These are phyloP conservation scores for Sphenostylis stenocarpa DNA, from an alignment of 306 rosid genomes.

Conservation along the genomic window DNA sequence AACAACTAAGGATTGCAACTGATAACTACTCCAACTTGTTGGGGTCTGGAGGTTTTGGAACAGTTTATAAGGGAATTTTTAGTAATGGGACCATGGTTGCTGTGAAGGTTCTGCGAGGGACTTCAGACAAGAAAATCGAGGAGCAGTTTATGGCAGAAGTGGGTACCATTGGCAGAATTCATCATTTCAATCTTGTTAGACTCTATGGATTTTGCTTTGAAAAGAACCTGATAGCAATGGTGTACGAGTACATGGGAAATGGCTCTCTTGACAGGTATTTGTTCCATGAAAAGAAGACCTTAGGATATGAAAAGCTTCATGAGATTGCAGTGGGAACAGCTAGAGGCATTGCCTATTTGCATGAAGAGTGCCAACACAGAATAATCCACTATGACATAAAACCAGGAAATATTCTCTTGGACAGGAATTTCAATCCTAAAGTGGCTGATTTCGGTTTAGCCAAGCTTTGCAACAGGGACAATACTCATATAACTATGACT, in stretches of 20 bases:
- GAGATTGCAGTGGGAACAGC: constrained; percentile 58
- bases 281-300: constrained; percentile 25
- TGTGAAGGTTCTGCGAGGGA: constrained; percentile 48
- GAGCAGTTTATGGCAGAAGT: neutral
- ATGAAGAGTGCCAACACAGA: constrained; percentile 51
- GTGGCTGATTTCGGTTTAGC: constrained; percentile 65
- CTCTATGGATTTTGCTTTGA: constrained; percentile 54
- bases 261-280: constrained; percentile 53
- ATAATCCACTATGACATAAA: constrained; percentile 63
- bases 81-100: constrained; percentile 39
- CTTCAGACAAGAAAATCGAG: constrained; percentile 16
- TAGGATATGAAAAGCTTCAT: constrained; percentile 45
- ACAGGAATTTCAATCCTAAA: constrained; percentile 39
- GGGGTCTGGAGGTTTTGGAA: constrained; percentile 55
- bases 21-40: constrained; percentile 37
- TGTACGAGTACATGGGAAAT: constrained; percentile 49
- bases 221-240: constrained; percentile 42
- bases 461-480: constrained; percentile 43
- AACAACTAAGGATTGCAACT: constrained; percentile 37
- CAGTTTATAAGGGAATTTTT: constrained; percentile 42
- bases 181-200: constrained; percentile 50
- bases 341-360: constrained; percentile 48
- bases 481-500: constrained; percentile 43
- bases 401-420: constrained; percentile 57
- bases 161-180: neutral